Base-by-base conservation (phyloP, 495 filamentous ascomycete genomes). In the Penicillium silybi region DNA sequence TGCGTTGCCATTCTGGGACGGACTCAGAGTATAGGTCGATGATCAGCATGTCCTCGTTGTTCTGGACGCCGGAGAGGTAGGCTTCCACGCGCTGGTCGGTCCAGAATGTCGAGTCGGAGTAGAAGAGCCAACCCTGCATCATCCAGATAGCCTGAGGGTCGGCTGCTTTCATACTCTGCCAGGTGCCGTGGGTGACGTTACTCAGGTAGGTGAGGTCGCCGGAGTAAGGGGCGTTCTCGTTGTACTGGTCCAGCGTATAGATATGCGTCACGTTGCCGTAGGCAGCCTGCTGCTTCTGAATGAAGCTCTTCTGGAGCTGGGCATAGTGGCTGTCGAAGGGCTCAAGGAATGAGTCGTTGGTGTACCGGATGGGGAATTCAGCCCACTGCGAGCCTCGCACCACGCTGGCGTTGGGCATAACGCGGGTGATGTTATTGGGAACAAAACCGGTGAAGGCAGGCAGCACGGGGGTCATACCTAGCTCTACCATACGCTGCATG, bases 51-150 rank as follows among this genome's bases (percentile, higher is more conserved):
- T 80, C 76, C 1, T 54, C 50, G 7, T 74, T 52, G 17, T 69
- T 56, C 15, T 67, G 59, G 1, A 81, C 72, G 15, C 78, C 78
- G 6, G 67, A 71, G 6, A 81, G 62, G 50, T 76, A 80, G 10
- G 78, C 75, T 44, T 77, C 62, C 13, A 80, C 63, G 8, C 74
- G 63, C 6, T 73, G 70, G 25, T 70, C 66, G 11, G 74, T 80
- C 78, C 78, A 81, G 57, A 80, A 81, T 1, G 56, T 60, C 0
- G 59, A 51, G 26, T 70, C 68, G 10, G 63, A 62, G 41, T 64
- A 75, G 64, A 81, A 81, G 1, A 78, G 61, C 78, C 78, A 81
- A 22, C 76, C 78, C 53, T 81, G 78, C 75, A 81, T 78, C 42
- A 80, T 54, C 78, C 78, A 81, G 6, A 78, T 63, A 1, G 77